Evolutionary conservation across 345 rosid species (phyloP).

Genomic region (Cochlearia excelsa): DNA sequence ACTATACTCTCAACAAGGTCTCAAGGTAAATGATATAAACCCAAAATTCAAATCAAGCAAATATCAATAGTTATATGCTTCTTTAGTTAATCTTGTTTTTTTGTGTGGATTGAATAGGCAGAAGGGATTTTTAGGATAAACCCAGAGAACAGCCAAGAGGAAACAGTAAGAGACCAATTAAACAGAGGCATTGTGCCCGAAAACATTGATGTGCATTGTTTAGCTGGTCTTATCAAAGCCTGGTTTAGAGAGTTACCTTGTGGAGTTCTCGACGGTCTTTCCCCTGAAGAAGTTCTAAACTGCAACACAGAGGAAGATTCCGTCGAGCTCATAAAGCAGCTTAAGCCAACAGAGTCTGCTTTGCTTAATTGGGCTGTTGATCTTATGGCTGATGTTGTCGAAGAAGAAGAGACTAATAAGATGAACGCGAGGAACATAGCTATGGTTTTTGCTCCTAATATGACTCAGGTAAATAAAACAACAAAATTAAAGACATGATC

Average conservation of each 20-base stretch:
- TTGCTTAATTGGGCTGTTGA: slow-evolving; percentile 85
- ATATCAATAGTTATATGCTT: too few relatives aligned
- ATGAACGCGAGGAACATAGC: slow-evolving; percentile 97
- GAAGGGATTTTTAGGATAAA: slow-evolving; percentile 96
- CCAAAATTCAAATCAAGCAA: too few relatives aligned
- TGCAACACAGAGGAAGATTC: slow-evolving; percentile 82
- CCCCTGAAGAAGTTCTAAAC: slow-evolving; percentile 85
- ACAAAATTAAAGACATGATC: not conserved
- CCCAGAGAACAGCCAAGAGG: slow-evolving; percentile 94
- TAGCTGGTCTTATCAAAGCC: slow-evolving; percentile 95
- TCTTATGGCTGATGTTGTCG: slow-evolving; percentile 95
- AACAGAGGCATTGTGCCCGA: slow-evolving; percentile 89
- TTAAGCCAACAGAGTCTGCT: slow-evolving; percentile 87
- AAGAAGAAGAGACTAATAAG: slow-evolving; percentile 84
- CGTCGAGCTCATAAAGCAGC: slow-evolving; percentile 63
- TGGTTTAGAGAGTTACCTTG: slow-evolving; percentile 98
- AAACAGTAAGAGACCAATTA: slow-evolving; percentile 82
- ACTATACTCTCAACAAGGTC: slow-evolving; percentile 69
- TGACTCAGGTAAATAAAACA: slow-evolving; percentile 68
- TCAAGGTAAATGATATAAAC: slow-evolving; percentile 50
- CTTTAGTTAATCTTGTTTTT: not conserved
- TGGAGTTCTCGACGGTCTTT: slow-evolving; percentile 93
- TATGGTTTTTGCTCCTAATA: slow-evolving; percentile 92
- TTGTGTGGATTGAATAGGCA: slow-evolving; percentile 46
- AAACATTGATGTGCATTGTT: slow-evolving; percentile 81